phyloP scores from a whole-genome alignment of 192 early-diverging fungal species.

The Linnemannia hyalina region DNA sequence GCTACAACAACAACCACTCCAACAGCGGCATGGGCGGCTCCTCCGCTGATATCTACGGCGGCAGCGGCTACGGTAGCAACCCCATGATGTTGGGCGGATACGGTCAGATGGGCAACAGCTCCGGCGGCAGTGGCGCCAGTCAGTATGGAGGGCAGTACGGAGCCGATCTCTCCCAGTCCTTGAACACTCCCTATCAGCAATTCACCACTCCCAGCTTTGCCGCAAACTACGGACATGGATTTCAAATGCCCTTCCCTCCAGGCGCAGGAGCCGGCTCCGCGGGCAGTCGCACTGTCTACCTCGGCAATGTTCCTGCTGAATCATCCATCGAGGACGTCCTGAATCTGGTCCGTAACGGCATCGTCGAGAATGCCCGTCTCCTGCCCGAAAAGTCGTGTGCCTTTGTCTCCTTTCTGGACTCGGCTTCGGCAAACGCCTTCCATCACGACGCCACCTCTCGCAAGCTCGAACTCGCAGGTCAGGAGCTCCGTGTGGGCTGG shows the following conservation, averaged over 20 bases:
- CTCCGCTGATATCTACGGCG: slow-evolving; percentile 47
- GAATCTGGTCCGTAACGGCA: slow-evolving; percentile 77
- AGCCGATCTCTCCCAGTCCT: slow-evolving; percentile 24
- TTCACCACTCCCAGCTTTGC: slow-evolving; percentile 34
- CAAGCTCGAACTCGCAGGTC: slow-evolving; percentile 65
- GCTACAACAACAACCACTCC: slow-evolving; percentile 40
- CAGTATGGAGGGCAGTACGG: slow-evolving; percentile 49
- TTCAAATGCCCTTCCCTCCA: slow-evolving; percentile 46
- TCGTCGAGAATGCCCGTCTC: slow-evolving; percentile 77
- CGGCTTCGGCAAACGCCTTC: slow-evolving; percentile 71
- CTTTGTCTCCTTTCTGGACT: slow-evolving; percentile 86
- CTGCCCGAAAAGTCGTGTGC: slow-evolving; percentile 84
- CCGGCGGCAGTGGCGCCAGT: slow-evolving; percentile 9
- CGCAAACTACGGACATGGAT: slow-evolving; percentile 31
- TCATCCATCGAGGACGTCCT: slow-evolving; percentile 74
- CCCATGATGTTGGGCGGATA: slow-evolving; percentile 61
- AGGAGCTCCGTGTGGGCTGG: slow-evolving; percentile 83
- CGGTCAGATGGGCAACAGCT: slow-evolving; percentile 34
- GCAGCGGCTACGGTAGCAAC: slow-evolving; percentile 32
- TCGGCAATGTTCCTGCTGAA: slow-evolving; percentile 80
- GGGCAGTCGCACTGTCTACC: slow-evolving; percentile 80
- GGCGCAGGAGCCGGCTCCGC: slow-evolving; percentile 20
- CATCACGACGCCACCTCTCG: slow-evolving; percentile 65
- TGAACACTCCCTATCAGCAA: slow-evolving; percentile 49
- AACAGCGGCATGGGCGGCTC: slow-evolving; percentile 27